phyloP scores from a whole-genome alignment of 768 basidiomycete species.

The Mycena vulgaris region DNA sequence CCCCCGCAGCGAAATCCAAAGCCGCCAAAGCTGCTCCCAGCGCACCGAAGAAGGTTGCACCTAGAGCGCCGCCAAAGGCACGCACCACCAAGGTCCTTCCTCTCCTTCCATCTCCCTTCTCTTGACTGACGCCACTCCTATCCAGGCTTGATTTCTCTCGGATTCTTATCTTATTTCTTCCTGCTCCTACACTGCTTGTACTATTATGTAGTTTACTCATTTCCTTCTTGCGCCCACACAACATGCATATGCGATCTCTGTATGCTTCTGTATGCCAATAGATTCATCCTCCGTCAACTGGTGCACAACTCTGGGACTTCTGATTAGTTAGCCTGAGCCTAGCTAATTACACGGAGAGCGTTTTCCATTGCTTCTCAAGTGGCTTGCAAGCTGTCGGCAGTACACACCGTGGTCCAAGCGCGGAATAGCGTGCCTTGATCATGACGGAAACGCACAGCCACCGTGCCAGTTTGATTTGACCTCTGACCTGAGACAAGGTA shows the following conservation, averaged over 20 bases:
- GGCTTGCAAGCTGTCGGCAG: no score
- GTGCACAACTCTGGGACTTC: no score
- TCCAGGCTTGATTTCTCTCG: background rate
- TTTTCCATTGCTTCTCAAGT: no score
- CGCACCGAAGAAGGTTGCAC: constrained; percentile 35
- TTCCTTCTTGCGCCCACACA: background rate
- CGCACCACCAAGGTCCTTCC: background rate
- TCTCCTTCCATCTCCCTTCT: background rate
- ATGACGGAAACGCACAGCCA: no score
- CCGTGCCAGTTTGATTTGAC: no score
- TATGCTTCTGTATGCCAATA: constrained; percentile 17
- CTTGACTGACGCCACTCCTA: background rate
- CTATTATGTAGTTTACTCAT: constrained; percentile 17
- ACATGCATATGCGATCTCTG: constrained; percentile 10
- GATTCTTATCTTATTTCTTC: background rate
- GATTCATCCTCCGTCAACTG: background rate
- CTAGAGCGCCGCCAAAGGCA: constrained; percentile 16
- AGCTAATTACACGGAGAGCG: no score
- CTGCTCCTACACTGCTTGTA: constrained; percentile 27
- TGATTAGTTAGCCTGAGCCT: no score
- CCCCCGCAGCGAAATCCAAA: constrained; percentile 21
- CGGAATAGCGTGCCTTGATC: no score
- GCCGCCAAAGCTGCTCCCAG: constrained; percentile 19
- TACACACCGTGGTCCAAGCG: no score
- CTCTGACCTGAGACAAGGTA: no score